Conservation (phyloP, 441 rosid genomes). For the Bocquillonia castaneifolia region DNA sequence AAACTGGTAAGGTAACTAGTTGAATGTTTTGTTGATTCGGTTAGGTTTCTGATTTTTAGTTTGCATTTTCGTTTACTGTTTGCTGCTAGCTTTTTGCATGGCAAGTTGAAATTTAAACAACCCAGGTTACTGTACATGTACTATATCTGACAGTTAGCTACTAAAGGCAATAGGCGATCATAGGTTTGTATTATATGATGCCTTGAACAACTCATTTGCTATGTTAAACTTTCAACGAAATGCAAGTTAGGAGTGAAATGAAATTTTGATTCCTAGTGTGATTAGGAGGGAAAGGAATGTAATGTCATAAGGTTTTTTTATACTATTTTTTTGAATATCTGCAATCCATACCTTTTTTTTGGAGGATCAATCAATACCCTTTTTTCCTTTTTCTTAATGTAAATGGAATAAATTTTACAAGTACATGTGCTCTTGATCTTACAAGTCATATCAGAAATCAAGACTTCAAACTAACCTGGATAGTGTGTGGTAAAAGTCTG, state of each 20-base stretch:
- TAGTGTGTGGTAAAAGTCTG: neutral
- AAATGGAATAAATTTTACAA: neutral
- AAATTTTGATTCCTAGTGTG: neutral
- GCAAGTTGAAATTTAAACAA: neutral
- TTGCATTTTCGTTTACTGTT: neutral
- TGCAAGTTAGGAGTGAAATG: neutral
- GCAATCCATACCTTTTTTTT: too few species aligned
- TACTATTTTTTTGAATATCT: neutral
- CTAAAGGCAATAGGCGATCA: neutral
- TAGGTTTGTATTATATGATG: neutral
- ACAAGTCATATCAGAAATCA: neutral
- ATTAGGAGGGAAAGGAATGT: neutral
- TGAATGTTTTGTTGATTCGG: slow-evolving; percentile 16
- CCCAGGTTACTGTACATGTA: too few species aligned
- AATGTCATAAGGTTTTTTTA: neutral
- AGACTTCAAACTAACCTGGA: neutral
- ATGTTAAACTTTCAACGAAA: neutral
- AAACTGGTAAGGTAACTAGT: slow-evolving; percentile 60
- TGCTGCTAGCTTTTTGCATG: neutral
- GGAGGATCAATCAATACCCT: too few species aligned
- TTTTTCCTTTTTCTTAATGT: neutral
- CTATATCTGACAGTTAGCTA: too few species aligned
- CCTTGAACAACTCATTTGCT: neutral
- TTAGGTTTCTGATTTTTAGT: neutral
- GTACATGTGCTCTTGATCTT: neutral